Conservation (phyloP, 2,329 filamentous ascomycete genomes). For the Talaromyces amestolkiae region DNA sequence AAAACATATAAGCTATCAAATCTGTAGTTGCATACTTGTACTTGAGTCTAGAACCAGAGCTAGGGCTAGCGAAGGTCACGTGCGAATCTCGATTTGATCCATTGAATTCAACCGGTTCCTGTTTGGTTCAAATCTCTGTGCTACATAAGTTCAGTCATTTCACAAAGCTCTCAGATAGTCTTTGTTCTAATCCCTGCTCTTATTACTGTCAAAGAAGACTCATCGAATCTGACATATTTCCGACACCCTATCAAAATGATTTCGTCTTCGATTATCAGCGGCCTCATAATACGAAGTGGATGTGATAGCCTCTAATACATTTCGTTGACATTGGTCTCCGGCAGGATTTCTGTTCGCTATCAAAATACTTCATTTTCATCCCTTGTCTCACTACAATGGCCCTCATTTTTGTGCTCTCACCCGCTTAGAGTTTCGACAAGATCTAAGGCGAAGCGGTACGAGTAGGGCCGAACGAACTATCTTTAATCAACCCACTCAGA, state of each 20-base stretch:
- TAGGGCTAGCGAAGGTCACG: neutral
- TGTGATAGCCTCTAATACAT: neutral
- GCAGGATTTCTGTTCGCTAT: constrained; percentile 20
- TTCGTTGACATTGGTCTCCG: neutral
- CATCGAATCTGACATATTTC: neutral
- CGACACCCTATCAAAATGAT: neutral
- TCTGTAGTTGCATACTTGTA: neutral
- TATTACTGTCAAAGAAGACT: neutral
- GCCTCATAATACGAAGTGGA: neutral
- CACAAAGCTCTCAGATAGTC: neutral
- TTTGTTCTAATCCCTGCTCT: neutral
- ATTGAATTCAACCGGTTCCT: neutral
- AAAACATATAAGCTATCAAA: neutral
- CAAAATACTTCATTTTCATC: constrained; percentile 45
- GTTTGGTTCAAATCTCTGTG: neutral
- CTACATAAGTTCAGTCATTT: neutral
- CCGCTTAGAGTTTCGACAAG: constrained; percentile 30
- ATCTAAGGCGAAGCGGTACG: constrained; percentile 41
- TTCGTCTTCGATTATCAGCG: neutral
- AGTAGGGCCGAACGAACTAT: constrained; percentile 42
- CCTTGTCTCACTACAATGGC: constrained; percentile 45
- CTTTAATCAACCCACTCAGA: constrained; percentile 39
- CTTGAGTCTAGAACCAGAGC: neutral
- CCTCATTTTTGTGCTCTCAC: constrained; percentile 36
- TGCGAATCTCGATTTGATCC: neutral